A percentile compares a stretch with the other conserved stretches of the same genome.
These are phyloP conservation scores for Irineochytrium annulatum DNA, from an alignment of 192 early-diverging fungal species.

Conservation along the genomic window DNA sequence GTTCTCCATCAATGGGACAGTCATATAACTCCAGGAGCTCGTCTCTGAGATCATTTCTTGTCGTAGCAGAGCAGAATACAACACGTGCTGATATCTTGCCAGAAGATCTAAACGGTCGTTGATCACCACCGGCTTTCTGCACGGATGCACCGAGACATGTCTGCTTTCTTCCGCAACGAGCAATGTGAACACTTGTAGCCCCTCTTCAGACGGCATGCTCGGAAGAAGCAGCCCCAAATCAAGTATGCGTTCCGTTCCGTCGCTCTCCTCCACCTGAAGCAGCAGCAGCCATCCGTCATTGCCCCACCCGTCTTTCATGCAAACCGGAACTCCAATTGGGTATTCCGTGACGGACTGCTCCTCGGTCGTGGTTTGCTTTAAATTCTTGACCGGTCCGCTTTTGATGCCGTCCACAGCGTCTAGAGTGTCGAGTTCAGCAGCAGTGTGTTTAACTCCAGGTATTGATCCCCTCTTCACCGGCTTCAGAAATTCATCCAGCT, in stretches of 20 bases:
- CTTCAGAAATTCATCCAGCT: conserved; percentile 69
- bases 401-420: conserved; percentile 4
- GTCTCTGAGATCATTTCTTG: background rate
- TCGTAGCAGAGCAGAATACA: background rate
- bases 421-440: background rate
- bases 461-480: conserved; percentile 38
- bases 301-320: background rate
- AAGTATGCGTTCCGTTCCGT: conserved; percentile 3
- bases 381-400: background rate
- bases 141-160: background rate
- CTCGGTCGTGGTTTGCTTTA: background rate
- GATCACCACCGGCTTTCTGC: background rate
- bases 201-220: background rate
- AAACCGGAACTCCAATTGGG: too few species aligned
- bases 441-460: too few species aligned
- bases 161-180: background rate
- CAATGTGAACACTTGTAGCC: background rate
- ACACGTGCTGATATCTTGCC: background rate
- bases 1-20: background rate
- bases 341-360: background rate
- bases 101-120: background rate
- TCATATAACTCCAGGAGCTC: background rate
- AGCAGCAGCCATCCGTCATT: conserved; percentile 6
- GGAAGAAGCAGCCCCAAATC: conserved; percentile 13
- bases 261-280: conserved; percentile 1